Base-by-base conservation (phyloP, 768 basidiomycete genomes). In the Boletus rubescentipes region DNA sequence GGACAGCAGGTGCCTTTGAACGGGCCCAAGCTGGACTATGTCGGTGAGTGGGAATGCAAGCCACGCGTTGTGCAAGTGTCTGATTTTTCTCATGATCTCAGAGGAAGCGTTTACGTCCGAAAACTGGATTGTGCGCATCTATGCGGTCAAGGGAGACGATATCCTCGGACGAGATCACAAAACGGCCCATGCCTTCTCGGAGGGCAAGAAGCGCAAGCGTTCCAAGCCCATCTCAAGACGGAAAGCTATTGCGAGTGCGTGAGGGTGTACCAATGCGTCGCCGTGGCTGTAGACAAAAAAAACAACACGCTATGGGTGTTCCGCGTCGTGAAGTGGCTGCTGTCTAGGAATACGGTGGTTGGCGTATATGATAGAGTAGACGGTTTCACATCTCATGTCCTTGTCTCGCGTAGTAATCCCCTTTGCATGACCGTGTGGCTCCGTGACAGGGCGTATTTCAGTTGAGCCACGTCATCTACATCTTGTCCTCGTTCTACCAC, bases 111-210 rank as follows among this genome's bases (percentile, higher is more conserved):
- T 95, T 77, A 99, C 97, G 2, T 92, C 93, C 8, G 97, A 99
- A 77, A 99, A 99, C 73, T 99, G 97, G 97, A 96, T 99, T 60
- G 96, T 93, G 54, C 89, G 97, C 35, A 96, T 99, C 66, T 99
- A 91, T 67, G 79, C 91, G 65, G 97, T 98, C 40, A 94, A 91
- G 74, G 93, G 93, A 65, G 93, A 97, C 46, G 97, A 98, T 70
- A 71, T 83, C 15, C 79, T 99, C 2, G 95, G 94, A 29, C 84
- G 97, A 55, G 93, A 98, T 62, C 82, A 88, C 49, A 93, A 92
- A 78, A 85, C 76, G 49, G 96, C 92, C 4, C 90, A 89, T 51
- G 86, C 87, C 23, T 99, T 98, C 63, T 77, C 77, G 26, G 78
- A 82, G 43, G 96, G 96, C 16, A 96, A 93, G 80, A 93, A 92